phyloP scores from a whole-genome alignment of 305 asterid species.

The Fraxinus sp. region DNA sequence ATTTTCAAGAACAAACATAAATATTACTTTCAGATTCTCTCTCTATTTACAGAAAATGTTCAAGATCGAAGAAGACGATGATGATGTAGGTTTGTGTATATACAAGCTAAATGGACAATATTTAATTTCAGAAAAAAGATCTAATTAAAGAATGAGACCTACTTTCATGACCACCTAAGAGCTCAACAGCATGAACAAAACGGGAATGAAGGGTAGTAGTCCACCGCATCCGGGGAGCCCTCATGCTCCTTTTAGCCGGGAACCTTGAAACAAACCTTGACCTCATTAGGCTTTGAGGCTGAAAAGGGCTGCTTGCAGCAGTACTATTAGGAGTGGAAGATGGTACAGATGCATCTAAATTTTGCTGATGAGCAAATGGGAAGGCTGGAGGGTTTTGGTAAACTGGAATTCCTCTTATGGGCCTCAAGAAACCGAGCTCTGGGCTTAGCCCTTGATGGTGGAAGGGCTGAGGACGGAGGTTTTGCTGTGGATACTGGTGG shows the following conservation, averaged over 20 bases:
- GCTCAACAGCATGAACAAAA: slow-evolving; percentile 81
- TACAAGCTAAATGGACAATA: neutral
- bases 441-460: slow-evolving; percentile 26
- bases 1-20: neutral
- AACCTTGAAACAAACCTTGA: slow-evolving; percentile 63
- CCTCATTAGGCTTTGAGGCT: slow-evolving; percentile 41
- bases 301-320: slow-evolving; percentile 22
- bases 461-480: slow-evolving; percentile 24
- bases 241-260: slow-evolving; percentile 67
- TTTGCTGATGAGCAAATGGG: slow-evolving; percentile 36
- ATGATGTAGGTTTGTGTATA: neutral
- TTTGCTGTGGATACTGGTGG: slow-evolving; percentile 28
- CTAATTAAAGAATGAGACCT: slow-evolving; percentile 14
- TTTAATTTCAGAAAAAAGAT: neutral
- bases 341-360: slow-evolving; percentile 8
- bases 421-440: slow-evolving; percentile 46
- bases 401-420: slow-evolving; percentile 77
- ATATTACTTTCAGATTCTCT: neutral
- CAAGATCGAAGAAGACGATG: neutral
- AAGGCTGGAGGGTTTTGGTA: slow-evolving; percentile 54
- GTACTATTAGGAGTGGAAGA: slow-evolving; percentile 18
- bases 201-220: slow-evolving; percentile 82
- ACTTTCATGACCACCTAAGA: slow-evolving; percentile 96
- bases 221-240: slow-evolving; percentile 96
- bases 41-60: neutral